Evolutionary conservation across 2,329 filamentous ascomycete genomes (phyloP), one percentile per base, ranked within the genome.

Genomic region (Colletotrichum brevisporum): DNA sequence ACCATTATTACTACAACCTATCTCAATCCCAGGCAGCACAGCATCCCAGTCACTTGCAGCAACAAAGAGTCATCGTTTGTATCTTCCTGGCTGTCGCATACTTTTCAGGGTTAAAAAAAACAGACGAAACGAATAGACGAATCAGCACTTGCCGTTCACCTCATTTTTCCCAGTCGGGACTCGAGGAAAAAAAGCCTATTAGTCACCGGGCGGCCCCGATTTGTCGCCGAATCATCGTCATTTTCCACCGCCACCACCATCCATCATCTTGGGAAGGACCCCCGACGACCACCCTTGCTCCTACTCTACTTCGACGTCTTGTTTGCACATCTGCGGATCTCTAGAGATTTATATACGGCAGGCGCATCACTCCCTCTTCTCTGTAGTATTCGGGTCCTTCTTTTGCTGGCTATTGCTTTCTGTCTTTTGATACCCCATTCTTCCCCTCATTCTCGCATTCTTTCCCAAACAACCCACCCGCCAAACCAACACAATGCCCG

Each of bases 401-500:
- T 24, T 66, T 51, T 48, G 31, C 52, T 39, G 27, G 45, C 48
- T 58, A 63, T 58, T 56, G 36, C 18, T 45, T 55, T 61, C 56
- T 69, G 55, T 71, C 63, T 39, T 21, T 56, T 56, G 64, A 52
- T 70, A 59, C 71, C 59, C 70, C 15, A 15, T 43, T 43, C 41
- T 43, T 43, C 48, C 52, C 65, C 36, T 71, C 61, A 64, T 53
- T 66, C 58, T 69, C 31, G 31, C 31, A 36, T 36, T 36, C 31
- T 36, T 8, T 63, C 12, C 31, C 24, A 43, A 50, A 39, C 18
- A 21, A 31, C n/a, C 16, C 52, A 36, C 3, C 31, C 8, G 10
- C 41, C 54, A 45, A 31, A 69, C 31, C 8, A 36, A 39, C 54
- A 45, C 24, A 69, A 99, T 99, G 96, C 95, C 96, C 73, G 91